phyloP scores from a whole-genome alignment of 305 asterid species.

The Fraxinus albicans region DNA sequence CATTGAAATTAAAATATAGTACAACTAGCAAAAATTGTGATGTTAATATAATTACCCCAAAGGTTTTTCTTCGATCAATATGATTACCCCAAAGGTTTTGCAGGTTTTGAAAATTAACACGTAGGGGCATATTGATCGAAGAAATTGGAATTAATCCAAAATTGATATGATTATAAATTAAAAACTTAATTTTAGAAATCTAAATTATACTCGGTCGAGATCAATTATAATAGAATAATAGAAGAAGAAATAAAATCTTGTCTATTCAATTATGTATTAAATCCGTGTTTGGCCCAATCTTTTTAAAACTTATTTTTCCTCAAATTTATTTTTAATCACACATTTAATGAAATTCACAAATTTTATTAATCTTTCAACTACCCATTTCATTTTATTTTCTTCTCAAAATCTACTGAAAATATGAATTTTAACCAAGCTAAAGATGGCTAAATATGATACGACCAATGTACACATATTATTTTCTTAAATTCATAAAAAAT shows the following conservation, averaged over 20 bases:
- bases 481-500: not conserved
- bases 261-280: not conserved
- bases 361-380: not conserved
- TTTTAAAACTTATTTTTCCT: not conserved
- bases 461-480: not conserved
- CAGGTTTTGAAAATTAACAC: not conserved
- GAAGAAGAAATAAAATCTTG: not conserved
- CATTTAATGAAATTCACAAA: not conserved
- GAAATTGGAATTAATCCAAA: not conserved
- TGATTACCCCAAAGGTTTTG: not conserved
- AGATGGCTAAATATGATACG: not conserved
- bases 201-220: not conserved
- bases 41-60: too few relatives aligned
- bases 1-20: not conserved
- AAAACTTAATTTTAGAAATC: too few relatives aligned
- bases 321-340: not conserved
- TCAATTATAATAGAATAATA: not conserved
- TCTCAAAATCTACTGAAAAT: too few relatives aligned
- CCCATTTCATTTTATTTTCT: not conserved
- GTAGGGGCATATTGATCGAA: not conserved
- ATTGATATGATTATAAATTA: not conserved
- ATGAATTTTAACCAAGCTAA: not conserved
- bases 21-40: not conserved
- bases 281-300: not conserved
- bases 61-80: too few relatives aligned